Evolutionary conservation across 495 filamentous ascomycete genomes (phyloP).

Genomic region (Oleoguttula mirabilis): DNA sequence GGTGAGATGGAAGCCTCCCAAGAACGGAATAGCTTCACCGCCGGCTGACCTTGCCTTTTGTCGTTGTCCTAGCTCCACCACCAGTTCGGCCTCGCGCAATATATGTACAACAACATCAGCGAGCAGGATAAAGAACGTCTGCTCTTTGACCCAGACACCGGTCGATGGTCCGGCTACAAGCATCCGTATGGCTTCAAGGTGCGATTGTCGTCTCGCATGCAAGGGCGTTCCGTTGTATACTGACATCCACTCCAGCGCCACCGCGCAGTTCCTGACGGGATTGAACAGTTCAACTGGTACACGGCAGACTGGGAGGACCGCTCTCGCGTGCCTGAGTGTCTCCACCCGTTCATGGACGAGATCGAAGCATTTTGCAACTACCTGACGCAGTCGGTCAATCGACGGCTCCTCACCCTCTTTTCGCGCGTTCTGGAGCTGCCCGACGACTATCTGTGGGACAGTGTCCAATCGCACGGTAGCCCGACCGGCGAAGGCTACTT

Average conservation of each 20-base stretch:
- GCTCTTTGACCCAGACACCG: slow-evolving; percentile 33
- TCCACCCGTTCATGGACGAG: slow-evolving; percentile 38
- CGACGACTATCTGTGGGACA: slow-evolving; percentile 37
- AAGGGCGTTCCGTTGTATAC: too few species aligned
- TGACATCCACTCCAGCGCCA: too few species aligned
- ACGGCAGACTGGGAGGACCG: slow-evolving; percentile 30
- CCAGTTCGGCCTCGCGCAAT: slow-evolving; percentile 36
- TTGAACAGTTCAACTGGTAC: slow-evolving; percentile 41
- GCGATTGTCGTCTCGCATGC: too few species aligned
- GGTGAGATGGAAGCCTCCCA: too few species aligned
- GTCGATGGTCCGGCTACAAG: slow-evolving; percentile 34
- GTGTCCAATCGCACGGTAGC: slow-evolving; percentile 35
- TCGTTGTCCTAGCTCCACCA: slow-evolving; percentile 37
- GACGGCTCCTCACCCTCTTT: slow-evolving; percentile 34
- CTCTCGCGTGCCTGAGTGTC: slow-evolving; percentile 28
- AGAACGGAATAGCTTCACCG: too few species aligned
- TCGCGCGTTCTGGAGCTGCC: slow-evolving; percentile 37
- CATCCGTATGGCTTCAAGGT: slow-evolving; percentile 29
- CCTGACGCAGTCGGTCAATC: slow-evolving; percentile 35
- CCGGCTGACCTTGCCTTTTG: too few species aligned
- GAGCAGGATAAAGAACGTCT: slow-evolving; percentile 36
- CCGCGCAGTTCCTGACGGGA: slow-evolving; percentile 30
- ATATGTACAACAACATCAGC: slow-evolving; percentile 35
- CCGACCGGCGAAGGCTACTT: slow-evolving; percentile 38
- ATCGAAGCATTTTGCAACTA: slow-evolving; percentile 35